Evolutionary conservation across 2,329 filamentous ascomycete genomes (phyloP).

Genomic region (Apiospora aurea): DNA sequence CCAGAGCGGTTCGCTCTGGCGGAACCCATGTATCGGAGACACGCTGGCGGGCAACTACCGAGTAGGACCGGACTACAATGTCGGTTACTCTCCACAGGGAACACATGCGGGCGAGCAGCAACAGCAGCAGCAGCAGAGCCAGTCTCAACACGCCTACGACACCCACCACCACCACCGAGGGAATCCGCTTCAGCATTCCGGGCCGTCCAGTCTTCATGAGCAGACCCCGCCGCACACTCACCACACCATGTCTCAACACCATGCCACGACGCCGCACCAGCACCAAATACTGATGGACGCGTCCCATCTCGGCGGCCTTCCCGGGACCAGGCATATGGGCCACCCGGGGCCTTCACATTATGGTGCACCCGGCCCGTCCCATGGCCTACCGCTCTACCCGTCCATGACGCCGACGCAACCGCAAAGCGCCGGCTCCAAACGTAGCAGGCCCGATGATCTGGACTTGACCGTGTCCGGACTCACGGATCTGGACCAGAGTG

Average conservation of each 20-base stretch:
- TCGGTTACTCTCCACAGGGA: constrained; percentile 75
- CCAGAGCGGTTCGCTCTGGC: constrained; percentile 80
- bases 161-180: constrained; percentile 53
- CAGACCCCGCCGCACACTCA: constrained; percentile 47
- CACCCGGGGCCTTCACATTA: constrained; percentile 63
- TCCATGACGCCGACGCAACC: constrained; percentile 51
- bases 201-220: constrained; percentile 55
- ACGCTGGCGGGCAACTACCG: constrained; percentile 79
- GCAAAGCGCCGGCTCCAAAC: constrained; percentile 53
- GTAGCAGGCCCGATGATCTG: constrained; percentile 64
- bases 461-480: constrained; percentile 61
- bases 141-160: constrained; percentile 33
- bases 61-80: constrained; percentile 73
- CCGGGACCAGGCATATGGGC: constrained; percentile 52
- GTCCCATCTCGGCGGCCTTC: constrained; percentile 59
- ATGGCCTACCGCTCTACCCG: constrained; percentile 59
- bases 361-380: constrained; percentile 53
- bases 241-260: constrained; percentile 52
- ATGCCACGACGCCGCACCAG: constrained; percentile 51
- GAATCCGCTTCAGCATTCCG: constrained; percentile 56
- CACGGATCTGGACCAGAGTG: constrained; percentile 60
- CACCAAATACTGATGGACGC: constrained; percentile 65
- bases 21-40: constrained; percentile 75
- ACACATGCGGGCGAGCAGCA: constrained; percentile 69
- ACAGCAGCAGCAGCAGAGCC: constrained; percentile 53